Conservation (phyloP, 2,329 filamentous ascomycete genomes). For the Teratosphaeria zuluensis region DNA sequence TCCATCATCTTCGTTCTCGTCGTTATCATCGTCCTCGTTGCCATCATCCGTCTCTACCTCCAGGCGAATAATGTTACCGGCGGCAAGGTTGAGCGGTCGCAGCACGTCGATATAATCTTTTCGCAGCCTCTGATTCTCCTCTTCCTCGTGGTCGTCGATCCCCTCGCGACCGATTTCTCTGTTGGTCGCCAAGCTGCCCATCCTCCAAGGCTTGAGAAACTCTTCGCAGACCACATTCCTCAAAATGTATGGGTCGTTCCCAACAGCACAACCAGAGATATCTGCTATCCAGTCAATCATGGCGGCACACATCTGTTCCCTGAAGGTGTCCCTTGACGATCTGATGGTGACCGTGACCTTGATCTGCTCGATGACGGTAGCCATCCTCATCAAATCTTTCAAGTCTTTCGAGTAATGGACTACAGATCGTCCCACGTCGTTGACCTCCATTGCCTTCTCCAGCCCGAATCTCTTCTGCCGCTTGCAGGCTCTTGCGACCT, state of each 20-base stretch:
- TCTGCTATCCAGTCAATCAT: conserved; percentile 95
- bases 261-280: conserved; percentile 80
- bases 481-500: conserved; percentile 81
- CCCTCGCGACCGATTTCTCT: conserved; percentile 66
- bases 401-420: conserved; percentile 68
- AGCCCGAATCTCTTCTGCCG: conserved; percentile 60
- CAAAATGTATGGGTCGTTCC: conserved; percentile 67
- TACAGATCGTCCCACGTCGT: conserved; percentile 78
- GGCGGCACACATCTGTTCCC: conserved; percentile 97
- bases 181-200: conserved; percentile 75
- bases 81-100: conserved; percentile 14
- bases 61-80: conserved; percentile 19
- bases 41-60: conserved; percentile 30
- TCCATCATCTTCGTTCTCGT: conserved; percentile 23
- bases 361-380: conserved; percentile 84
- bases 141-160: conserved; percentile 68
- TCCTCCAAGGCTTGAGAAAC: conserved; percentile 75
- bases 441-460: conserved; percentile 73
- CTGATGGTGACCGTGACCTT: conserved; percentile 92
- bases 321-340: conserved; percentile 86
- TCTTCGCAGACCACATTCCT: conserved; percentile 82
- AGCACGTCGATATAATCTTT: conserved; percentile 32
- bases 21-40: conserved; percentile 33
- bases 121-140: conserved; percentile 39
- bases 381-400: conserved; percentile 62